phyloP scores from a whole-genome alignment of 306 rosid species.

The Vicia faba region DNA sequence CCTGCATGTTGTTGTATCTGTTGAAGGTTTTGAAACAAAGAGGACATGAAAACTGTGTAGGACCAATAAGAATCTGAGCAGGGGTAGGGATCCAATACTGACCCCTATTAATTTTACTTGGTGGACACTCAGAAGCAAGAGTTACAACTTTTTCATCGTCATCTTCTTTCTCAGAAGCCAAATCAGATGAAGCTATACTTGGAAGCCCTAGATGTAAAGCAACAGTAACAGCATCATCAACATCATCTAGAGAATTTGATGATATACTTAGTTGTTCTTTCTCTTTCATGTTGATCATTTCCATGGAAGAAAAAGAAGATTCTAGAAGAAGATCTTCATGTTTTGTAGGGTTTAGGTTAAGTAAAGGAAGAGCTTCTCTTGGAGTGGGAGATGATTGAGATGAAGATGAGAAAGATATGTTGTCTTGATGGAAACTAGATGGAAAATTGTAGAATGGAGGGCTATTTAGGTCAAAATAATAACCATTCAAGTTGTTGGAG shows the following conservation, averaged over 20 bases:
- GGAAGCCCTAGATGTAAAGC: slow-evolving; percentile 95
- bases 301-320: slow-evolving; percentile 43
- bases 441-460: slow-evolving; percentile 44
- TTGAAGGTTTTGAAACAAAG: slow-evolving; percentile 97
- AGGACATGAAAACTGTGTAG: slow-evolving; percentile 91
- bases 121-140: slow-evolving; percentile 41
- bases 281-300: slow-evolving; percentile 33
- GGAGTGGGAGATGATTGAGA: slow-evolving; percentile 48
- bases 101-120: slow-evolving; percentile 59
- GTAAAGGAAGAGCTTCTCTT: slow-evolving; percentile 75
- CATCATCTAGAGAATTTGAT: slow-evolving; percentile 9
- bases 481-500: slow-evolving; percentile 52
- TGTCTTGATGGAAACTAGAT: slow-evolving; percentile 32
- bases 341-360: slow-evolving; percentile 56
- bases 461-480: slow-evolving; percentile 57
- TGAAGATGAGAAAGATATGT: slow-evolving; percentile 39
- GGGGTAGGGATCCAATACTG: slow-evolving; percentile 99
- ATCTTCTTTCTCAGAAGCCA: slow-evolving; percentile 49
- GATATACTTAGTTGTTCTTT: slow-evolving; percentile 37
- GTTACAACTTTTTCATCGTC: slow-evolving; percentile 47
- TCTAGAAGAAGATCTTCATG: slow-evolving; percentile 41
- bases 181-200: slow-evolving; percentile 50
- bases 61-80: slow-evolving; percentile 87
- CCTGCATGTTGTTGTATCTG: slow-evolving; percentile 99
- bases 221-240: slow-evolving; percentile 56